phyloP scores from a whole-genome alignment of 345 rosid genomes.

The Gossypium longicalyx region DNA sequence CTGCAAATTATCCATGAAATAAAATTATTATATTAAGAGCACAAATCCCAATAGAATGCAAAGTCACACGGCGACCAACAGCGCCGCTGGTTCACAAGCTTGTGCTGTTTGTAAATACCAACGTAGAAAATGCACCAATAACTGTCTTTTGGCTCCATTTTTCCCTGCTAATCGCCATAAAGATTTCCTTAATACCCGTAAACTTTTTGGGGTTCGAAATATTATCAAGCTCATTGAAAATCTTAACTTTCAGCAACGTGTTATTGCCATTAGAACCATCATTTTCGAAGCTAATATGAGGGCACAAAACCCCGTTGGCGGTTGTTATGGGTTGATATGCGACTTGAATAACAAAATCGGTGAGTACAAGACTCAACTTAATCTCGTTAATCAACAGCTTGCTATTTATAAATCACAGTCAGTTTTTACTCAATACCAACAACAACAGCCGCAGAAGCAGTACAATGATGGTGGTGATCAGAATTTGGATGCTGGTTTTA shows the following conservation, averaged over 20 bases:
- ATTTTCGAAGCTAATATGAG: conserved; percentile 41
- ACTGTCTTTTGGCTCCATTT: conserved; percentile 37
- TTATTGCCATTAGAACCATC: conserved; percentile 25
- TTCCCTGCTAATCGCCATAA: conserved; percentile 30
- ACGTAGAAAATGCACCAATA: conserved; percentile 31
- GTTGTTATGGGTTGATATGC: conserved; percentile 20
- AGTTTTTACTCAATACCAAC: background rate
- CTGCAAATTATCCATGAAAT: background rate
- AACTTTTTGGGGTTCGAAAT: conserved; percentile 40
- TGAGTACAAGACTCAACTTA: conserved; percentile 8
- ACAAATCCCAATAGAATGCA: background rate
- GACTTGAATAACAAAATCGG: conserved; percentile 16
- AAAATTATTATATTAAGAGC: too few relatives aligned
- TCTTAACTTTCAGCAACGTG: conserved; percentile 9
- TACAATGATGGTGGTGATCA: background rate
- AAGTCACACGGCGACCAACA: background rate
- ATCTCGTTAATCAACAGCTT: conserved; percentile 15
- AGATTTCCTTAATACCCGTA: conserved; percentile 38
- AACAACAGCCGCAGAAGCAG: background rate
- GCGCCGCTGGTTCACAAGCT: conserved; percentile 13
- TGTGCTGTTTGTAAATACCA: conserved; percentile 52
- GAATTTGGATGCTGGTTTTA: background rate
- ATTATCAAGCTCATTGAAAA: conserved; percentile 23
- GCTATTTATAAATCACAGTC: conserved; percentile 4
- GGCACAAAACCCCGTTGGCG: conserved; percentile 40